Base-by-base conservation (phyloP, 805 yeast genomes). In the Maudiozyma turicensis region DNA sequence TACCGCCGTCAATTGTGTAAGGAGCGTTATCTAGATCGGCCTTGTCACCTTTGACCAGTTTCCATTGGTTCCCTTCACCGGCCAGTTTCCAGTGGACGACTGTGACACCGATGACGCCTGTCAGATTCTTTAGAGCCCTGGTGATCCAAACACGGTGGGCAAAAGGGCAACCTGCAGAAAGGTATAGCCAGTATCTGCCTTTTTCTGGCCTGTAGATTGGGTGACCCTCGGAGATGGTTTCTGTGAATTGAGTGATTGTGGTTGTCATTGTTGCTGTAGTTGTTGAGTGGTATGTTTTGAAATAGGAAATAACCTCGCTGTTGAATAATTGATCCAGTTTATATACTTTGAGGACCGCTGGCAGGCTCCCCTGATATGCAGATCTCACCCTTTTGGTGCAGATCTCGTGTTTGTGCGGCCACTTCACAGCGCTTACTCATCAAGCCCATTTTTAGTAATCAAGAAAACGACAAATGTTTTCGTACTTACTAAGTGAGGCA, bases 81-180 rank as follows among this genome's bases (percentile, higher is more conserved):
- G 84, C 95, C 84, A 90, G 76, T 58, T 79, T 80, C 91, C 96
- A 88, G 66, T 89, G 93, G 10, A 90, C 97, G 38, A 87, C 86
- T 20, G 90, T 80, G 35, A 82, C 72, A 1, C 80, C 76, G 52
- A 84, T 78, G 10, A 82, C 65, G 0, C 77, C 69, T 1, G 74
- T 69, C 45, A 84, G 65, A 1, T 96, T 95, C 70, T 88, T 87
- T 52, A 90, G 71, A 9, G 75, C 66, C 47, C 96, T 70, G 5
- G 82, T 73, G 47, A 88, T 81, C 52, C 90, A 72, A 0, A 88
- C 78, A 53, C 97, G 75, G 61, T 87, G 95, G 0, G 97, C 97
- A 76, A 96, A 90, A 2, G 98, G 98, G 67, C 98, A 90, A 2
- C 95, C 96, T 44, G 74, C 72, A 0, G 91, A 84, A n/a, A 88